A percentile compares a stretch with the other conserved stretches of the same genome.
These are phyloP conservation scores for Ophiostoma tasmaniense DNA, from an alignment of 2,329 filamentous ascomycete genomes.

Conservation along the genomic window DNA sequence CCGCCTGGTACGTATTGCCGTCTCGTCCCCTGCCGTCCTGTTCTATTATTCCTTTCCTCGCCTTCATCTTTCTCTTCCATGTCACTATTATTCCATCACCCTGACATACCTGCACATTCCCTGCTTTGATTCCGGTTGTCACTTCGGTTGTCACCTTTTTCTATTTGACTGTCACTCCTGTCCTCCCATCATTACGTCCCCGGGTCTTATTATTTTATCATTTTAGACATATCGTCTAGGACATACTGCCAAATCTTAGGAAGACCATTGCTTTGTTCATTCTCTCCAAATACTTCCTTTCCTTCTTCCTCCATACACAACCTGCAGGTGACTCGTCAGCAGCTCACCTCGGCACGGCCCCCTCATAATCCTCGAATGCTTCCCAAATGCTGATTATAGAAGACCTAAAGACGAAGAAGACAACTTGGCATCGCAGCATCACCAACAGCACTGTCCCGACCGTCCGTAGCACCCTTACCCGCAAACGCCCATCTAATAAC, in stretches of 20 bases:
- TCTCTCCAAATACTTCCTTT: background rate
- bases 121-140: background rate
- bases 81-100: background rate
- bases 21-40: background rate
- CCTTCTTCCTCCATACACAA: background rate
- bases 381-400: slow-evolving; percentile 44
- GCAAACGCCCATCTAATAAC: background rate
- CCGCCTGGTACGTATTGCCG: background rate
- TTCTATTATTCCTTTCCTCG: background rate
- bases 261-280: background rate
- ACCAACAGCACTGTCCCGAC: slow-evolving; percentile 9
- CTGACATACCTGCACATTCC: background rate
- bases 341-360: background rate
- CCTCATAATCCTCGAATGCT: background rate
- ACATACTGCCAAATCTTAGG: background rate
- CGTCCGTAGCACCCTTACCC: slow-evolving; percentile 9
- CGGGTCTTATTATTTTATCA: background rate
- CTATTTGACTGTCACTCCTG: background rate
- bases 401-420: slow-evolving; percentile 36
- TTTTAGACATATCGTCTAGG: background rate
- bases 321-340: background rate
- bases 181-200: background rate
- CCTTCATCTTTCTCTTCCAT: background rate
- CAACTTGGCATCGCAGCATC: slow-evolving; percentile 31
- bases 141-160: background rate